Evolutionary conservation across 2,329 filamentous ascomycete species (phyloP), one percentile per base, ranked within the genome.

Genomic region (Thielaviopsis euricoi): DNA sequence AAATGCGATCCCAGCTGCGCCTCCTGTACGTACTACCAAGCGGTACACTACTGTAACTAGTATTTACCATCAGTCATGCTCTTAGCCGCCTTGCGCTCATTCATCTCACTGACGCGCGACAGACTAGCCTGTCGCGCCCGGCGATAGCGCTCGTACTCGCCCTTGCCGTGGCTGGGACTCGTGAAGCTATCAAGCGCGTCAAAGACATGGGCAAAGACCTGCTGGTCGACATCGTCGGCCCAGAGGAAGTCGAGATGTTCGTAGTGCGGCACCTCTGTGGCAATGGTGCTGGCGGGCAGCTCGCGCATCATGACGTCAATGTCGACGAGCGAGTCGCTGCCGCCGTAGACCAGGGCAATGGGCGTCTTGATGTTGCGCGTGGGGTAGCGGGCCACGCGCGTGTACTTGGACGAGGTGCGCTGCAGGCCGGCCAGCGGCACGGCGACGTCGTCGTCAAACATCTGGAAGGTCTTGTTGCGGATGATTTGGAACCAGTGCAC

Each of bases 401-500:
- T 95, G 71, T 95, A 95, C 65, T 91, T 89, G 66, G 80, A 83
- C 57, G 79, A 79, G 4, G 82, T 82, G 22, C 79, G 80, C 23
- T 56, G 58, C 33, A 59, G 55, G 21, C 50, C 54, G 19, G 53
- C 54, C 43, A 90, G 74, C 57, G 82, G 81, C 60, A 95, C 26
- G 33, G 55, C 86, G 0, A 93, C 80, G 65, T 97, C 91, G 67
- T 98, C 93, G 67, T 98, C 93, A 69, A 90, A 97, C 87, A 98
- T 96, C 70, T 98, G 93, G 70, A 98, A 97, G 25, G 83, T 89
- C 65, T 89, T 87, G 66, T 91, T 96, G 63, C 93, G 85, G 65
- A 98, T 98, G 67, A 98, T 96, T 68, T 98, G 93, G 69, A 98
- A 98, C 93, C 93, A 98, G 68, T 98, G 93, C 0, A 98, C 93